Percentiles rank a stretch among this genome's conserved stretches.
Conservation (phyloP, 2,329 filamentous ascomycete genomes). For the Aureobasidium zeae region DNA sequence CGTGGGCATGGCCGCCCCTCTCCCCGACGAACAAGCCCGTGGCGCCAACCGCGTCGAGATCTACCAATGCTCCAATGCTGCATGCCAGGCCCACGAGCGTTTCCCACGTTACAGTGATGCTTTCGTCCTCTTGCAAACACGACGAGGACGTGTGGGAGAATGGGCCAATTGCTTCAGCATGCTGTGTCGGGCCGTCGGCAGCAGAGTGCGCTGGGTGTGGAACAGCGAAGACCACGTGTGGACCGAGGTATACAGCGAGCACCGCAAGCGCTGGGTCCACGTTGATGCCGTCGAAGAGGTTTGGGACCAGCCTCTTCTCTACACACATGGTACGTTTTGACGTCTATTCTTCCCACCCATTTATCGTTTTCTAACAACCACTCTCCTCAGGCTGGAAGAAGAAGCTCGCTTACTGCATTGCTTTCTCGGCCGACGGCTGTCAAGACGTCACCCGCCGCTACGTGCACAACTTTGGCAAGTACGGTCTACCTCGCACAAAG, state of each 20-base stretch:
- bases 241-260: constrained; percentile 94
- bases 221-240: constrained; percentile 95
- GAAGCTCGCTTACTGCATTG: constrained; percentile 94
- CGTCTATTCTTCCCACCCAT: not conserved
- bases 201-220: constrained; percentile 93
- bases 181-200: constrained; percentile 87
- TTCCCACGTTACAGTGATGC: constrained; percentile 94
- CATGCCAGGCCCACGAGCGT: constrained; percentile 71
- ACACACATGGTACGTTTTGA: constrained; percentile 61
- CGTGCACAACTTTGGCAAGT: constrained; percentile 58
- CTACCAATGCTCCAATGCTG: constrained; percentile 71
- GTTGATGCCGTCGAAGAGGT: constrained; percentile 90
- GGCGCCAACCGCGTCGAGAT: constrained; percentile 82
- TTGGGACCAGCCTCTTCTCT: constrained; percentile 89
- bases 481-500: constrained; percentile 64
- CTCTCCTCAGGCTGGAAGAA: constrained; percentile 65
- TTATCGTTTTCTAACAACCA: constrained; percentile 19
- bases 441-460: constrained; percentile 60
- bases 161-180: constrained; percentile 99
- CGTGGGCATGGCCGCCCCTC: constrained; percentile 73
- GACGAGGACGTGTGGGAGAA: constrained; percentile 79
- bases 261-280: constrained; percentile 91
- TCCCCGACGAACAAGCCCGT: constrained; percentile 79
- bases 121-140: constrained; percentile 80
- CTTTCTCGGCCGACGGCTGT: constrained; percentile 82